Conservation (phyloP, 495 filamentous ascomycete genomes). For the Chaetomidium leptoderma region DNA sequence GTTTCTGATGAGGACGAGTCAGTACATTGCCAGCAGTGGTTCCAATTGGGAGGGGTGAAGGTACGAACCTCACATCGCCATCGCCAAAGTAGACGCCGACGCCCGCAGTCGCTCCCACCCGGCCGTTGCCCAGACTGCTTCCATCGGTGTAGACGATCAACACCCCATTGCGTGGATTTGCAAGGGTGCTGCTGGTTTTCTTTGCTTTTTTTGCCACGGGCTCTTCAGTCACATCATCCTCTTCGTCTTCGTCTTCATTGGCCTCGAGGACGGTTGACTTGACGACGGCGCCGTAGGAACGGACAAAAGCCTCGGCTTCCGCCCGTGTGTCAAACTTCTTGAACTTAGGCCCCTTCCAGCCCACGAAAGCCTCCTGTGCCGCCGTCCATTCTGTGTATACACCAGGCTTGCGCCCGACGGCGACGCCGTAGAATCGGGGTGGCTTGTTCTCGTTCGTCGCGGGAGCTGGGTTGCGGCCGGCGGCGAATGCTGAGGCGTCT, state of each 20-base stretch:
- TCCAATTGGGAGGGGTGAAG: neutral
- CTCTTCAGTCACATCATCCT: conserved; percentile 34
- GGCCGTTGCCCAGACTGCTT: conserved; percentile 74
- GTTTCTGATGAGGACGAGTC: conserved; percentile 45
- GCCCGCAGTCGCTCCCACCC: conserved; percentile 64
- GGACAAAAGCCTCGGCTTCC: conserved; percentile 61
- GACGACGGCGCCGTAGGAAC: conserved; percentile 40
- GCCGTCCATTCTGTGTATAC: conserved; percentile 86
- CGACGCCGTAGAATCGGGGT: conserved; percentile 79
- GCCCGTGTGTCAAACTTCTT: conserved; percentile 70
- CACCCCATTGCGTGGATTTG: conserved; percentile 26
- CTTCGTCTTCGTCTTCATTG: conserved; percentile 34
- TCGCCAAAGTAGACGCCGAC: conserved; percentile 84
- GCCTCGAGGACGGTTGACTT: conserved; percentile 27
- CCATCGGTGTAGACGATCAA: conserved; percentile 86
- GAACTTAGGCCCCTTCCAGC: conserved; percentile 72
- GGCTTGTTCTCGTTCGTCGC: conserved; percentile 26
- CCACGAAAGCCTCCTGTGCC: conserved; percentile 71
- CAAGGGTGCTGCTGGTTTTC: conserved; percentile 26
- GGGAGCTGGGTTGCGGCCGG: conserved; percentile 50
- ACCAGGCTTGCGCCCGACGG: conserved; percentile 71
- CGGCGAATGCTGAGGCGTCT: conserved; percentile 75
- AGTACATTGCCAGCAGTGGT: neutral
- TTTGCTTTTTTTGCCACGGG: conserved; percentile 57
- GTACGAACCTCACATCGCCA: conserved; percentile 65